Conservation (phyloP, 257 asterid genomes). For the Fraxinus americana region DNA sequence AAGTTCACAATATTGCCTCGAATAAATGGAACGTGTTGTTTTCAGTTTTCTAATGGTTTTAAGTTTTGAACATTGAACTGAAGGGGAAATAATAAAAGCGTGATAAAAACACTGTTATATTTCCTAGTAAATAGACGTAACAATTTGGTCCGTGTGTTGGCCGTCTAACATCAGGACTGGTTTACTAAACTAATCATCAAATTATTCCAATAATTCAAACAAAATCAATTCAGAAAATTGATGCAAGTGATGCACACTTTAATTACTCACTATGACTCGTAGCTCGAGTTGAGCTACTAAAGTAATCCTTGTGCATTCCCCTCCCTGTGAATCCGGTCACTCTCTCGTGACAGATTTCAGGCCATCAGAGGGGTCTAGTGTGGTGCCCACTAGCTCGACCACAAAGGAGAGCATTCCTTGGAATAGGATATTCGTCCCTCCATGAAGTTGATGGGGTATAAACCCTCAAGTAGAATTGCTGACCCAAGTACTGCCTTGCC, state of each 20-base stretch:
- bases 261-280: background rate
- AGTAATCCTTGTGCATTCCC: constrained; percentile 12
- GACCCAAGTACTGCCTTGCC: constrained; percentile 93
- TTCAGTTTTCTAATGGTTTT: too few species aligned
- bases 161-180: background rate
- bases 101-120: too few species aligned
- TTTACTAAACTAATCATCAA: background rate
- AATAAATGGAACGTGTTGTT: too few species aligned
- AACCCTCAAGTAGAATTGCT: constrained; percentile 82
- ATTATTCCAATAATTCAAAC: constrained; percentile 6
- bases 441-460: constrained; percentile 56
- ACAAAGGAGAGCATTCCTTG: constrained; percentile 77
- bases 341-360: constrained; percentile 67
- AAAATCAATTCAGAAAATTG: constrained; percentile 16
- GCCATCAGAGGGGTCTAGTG: constrained; percentile 66
- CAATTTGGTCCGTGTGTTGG: background rate
- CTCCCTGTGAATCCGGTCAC: constrained; percentile 41
- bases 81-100: too few species aligned
- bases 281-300: constrained; percentile 54
- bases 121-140: background rate
- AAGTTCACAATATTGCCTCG: too few species aligned
- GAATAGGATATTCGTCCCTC: constrained; percentile 90
- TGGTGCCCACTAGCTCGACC: constrained; percentile 80
- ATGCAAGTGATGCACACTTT: background rate
- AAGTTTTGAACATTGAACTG: too few species aligned